phyloP scores from a whole-genome alignment of 768 basidiomycete genomes.

The Suillus subalutaceus region DNA sequence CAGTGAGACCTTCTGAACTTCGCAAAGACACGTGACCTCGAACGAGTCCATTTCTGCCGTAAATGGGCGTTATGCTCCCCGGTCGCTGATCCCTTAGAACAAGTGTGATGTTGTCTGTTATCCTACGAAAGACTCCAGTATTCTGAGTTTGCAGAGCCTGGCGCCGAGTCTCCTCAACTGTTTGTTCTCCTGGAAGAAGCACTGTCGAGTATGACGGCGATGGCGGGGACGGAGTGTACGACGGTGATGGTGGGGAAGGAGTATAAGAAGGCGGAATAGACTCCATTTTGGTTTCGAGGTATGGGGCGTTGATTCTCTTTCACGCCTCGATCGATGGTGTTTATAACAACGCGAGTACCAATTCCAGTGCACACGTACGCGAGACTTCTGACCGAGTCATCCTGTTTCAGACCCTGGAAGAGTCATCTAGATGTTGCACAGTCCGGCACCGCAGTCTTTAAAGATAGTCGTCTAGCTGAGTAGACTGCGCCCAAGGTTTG shows the following conservation, averaged over 20 bases:
- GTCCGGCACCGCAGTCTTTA: background rate
- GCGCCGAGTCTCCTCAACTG: constrained; percentile 47
- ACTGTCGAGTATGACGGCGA: constrained; percentile 58
- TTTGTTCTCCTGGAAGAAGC: constrained; percentile 51
- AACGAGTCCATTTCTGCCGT: constrained; percentile 24
- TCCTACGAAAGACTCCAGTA: constrained; percentile 30
- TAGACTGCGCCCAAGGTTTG: too few species aligned
- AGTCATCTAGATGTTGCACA: background rate
- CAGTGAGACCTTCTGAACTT: constrained; percentile 14
- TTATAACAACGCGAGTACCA: background rate
- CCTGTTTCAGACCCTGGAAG: background rate
- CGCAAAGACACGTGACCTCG: constrained; percentile 26
- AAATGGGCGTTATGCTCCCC: constrained; percentile 24
- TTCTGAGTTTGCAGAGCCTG: constrained; percentile 4
- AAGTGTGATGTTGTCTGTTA: constrained; percentile 30
- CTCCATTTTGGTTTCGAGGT: constrained; percentile 8
- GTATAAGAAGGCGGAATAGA: constrained; percentile 8
- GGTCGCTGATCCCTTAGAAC: constrained; percentile 27
- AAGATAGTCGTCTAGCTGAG: background rate
- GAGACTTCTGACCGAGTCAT: constrained; percentile 1
- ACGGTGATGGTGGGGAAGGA: constrained; percentile 43
- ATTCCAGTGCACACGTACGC: background rate
- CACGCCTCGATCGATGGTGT: background rate
- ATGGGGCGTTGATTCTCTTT: constrained; percentile 4
- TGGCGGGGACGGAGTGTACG: constrained; percentile 48